Percentiles rank a stretch among this genome's conserved stretches.
Evolutionary conservation across 1,139 yeast genomes (phyloP).

Genomic region (Saccharomyces hybrid): DNA sequence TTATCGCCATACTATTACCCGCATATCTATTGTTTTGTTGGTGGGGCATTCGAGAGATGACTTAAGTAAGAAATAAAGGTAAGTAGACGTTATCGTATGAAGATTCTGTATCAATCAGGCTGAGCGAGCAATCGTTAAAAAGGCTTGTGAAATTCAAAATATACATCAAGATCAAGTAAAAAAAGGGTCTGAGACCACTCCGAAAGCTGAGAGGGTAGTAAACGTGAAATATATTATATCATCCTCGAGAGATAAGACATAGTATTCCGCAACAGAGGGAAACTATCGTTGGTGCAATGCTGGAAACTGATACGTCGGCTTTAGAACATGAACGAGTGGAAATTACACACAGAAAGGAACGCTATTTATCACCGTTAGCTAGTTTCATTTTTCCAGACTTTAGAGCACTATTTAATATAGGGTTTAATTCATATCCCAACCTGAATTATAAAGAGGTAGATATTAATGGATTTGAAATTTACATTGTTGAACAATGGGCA

Average conservation of each 20-base stretch:
- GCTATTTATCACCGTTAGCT: constrained; percentile 40
- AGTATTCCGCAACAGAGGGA: not conserved
- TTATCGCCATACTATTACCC: not conserved
- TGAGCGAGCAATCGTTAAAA: not conserved
- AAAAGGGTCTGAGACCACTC: not conserved
- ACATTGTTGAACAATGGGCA: constrained; percentile 92
- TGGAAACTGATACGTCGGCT: not conserved
- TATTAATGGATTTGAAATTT: constrained; percentile 71
- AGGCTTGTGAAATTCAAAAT: not conserved
- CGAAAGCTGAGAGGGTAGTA: not conserved
- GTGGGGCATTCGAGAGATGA: not conserved
- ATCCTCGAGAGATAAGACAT: not conserved
- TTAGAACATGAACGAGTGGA: not conserved
- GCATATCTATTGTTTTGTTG: not conserved
- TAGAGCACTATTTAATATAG: constrained; percentile 42
- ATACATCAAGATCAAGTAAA: not conserved
- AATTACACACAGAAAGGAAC: not conserved
- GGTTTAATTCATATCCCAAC: constrained; percentile 36
- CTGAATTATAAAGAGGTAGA: constrained; percentile 38
- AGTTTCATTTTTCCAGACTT: constrained; percentile 42
- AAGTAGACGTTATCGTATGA: not conserved
- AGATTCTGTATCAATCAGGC: not conserved
- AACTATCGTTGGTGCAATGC: not conserved
- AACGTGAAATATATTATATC: not conserved
- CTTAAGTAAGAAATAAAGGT: not conserved